Conservation (phyloP, 805 yeast genomes). For the Sugiyamaella valdiviana region DNA sequence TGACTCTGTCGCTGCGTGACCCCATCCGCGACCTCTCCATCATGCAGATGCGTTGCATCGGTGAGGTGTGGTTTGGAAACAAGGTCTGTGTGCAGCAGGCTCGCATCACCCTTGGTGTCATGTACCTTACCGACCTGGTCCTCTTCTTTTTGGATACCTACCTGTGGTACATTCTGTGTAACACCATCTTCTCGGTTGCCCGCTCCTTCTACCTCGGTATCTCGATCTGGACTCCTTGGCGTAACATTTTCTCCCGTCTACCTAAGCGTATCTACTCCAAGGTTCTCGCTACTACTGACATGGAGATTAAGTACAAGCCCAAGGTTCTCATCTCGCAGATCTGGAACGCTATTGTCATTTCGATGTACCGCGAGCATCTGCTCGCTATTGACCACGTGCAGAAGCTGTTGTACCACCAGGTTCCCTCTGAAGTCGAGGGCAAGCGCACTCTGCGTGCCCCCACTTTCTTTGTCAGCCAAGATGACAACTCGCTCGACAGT, state of each 20-base stretch:
- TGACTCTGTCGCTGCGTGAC: constrained; percentile 84
- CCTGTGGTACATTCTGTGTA: constrained; percentile 95
- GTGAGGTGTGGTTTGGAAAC: constrained; percentile 85
- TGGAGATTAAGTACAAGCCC: constrained; percentile 98
- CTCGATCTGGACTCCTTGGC: constrained; percentile 98
- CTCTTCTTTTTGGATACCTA: constrained; percentile 98
- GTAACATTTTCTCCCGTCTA: constrained; percentile 93
- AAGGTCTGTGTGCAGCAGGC: constrained; percentile 79
- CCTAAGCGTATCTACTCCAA: constrained; percentile 99
- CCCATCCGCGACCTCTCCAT: constrained; percentile 86
- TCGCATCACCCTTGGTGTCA: constrained; percentile 81
- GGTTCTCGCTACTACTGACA: constrained; percentile 94
- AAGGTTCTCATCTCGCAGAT: constrained; percentile 96
- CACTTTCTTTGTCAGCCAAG: constrained; percentile 96
- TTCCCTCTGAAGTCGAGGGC: constrained; percentile 96
- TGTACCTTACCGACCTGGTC: constrained; percentile 87
- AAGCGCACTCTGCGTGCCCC: constrained; percentile 98
- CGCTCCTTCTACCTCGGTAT: constrained; percentile 98
- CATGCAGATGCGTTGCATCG: constrained; percentile 86
- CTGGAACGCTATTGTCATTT: constrained; percentile 98
- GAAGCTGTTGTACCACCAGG: constrained; percentile 94
- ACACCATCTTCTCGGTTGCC: constrained; percentile 93
- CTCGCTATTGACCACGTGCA: constrained; percentile 98
- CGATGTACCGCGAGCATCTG: constrained; percentile 99
- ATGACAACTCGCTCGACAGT: constrained; percentile 87